Evolutionary conservation across 2,329 filamentous ascomycete species (phyloP).

Genomic region (Didymella lethalis): DNA sequence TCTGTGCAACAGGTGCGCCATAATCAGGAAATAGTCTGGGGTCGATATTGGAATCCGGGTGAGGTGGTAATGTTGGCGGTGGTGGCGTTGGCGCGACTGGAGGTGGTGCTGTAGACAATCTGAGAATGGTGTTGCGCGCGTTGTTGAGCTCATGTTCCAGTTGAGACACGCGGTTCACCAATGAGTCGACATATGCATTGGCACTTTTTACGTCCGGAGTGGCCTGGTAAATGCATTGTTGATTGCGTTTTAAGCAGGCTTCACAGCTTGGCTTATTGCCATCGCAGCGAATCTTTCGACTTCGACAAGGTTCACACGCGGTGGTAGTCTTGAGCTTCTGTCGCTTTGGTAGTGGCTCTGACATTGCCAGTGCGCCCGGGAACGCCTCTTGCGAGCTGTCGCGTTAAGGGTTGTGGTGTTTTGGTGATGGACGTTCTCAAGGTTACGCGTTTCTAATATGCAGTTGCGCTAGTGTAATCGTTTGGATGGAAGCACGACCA

Average conservation of each 20-base stretch:
- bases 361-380: not conserved
- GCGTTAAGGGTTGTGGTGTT: slow-evolving; percentile 3
- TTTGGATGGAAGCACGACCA: slow-evolving; percentile 2
- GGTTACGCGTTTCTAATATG: slow-evolving; percentile 7
- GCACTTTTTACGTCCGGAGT: slow-evolving; percentile 5
- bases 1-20: not conserved
- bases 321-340: slow-evolving; percentile 16
- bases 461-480: not conserved
- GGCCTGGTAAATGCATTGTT: slow-evolving; percentile 20
- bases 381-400: slow-evolving; percentile 1
- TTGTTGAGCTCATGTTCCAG: slow-evolving; percentile 16
- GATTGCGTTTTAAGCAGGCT: slow-evolving; percentile 11
- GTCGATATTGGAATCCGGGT: slow-evolving; percentile 7
- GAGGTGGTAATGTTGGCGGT: not conserved
- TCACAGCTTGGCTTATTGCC: slow-evolving; percentile 19
- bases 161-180: slow-evolving; percentile 18
- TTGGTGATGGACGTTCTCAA: slow-evolving; percentile 4
- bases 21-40: slow-evolving; percentile 10
- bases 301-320: slow-evolving; percentile 21
- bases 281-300: slow-evolving; percentile 20
- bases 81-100: slow-evolving; percentile 1
- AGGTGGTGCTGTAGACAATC: slow-evolving; percentile 6
- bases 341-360: slow-evolving; percentile 5
- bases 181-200: slow-evolving; percentile 15
- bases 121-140: slow-evolving; percentile 6